phyloP scores from a whole-genome alignment of 495 filamentous ascomycete species.

The Penicillium canescens region DNA sequence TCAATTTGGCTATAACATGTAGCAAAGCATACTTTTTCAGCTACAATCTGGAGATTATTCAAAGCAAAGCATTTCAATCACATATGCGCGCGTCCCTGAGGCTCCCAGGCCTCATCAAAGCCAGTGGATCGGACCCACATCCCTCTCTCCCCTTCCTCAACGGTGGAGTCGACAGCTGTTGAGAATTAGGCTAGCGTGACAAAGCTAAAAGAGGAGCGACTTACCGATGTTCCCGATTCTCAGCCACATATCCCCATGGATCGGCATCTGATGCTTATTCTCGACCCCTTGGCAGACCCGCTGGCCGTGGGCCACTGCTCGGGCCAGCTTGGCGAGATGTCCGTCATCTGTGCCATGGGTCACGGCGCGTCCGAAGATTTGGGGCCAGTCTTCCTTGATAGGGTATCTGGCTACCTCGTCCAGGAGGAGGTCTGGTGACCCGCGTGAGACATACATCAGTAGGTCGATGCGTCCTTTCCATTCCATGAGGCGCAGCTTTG shows the following conservation, averaged over 20 bases:
- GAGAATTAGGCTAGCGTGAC: constrained; percentile 12
- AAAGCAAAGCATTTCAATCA: constrained; percentile 5
- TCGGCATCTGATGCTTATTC: constrained; percentile 39
- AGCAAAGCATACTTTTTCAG: no score
- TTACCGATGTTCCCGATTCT: constrained; percentile 60
- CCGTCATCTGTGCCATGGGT: constrained; percentile 68
- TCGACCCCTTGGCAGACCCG: constrained; percentile 46
- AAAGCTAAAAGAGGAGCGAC: constrained; percentile 65
- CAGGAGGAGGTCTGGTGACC: constrained; percentile 51
- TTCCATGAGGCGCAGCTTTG: constrained; percentile 67
- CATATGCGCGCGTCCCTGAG: constrained; percentile 22
- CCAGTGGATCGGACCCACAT: constrained; percentile 39
- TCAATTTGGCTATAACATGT: background rate
- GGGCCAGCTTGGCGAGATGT: constrained; percentile 70
- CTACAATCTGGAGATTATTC: no score
- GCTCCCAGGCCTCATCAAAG: constrained; percentile 39
- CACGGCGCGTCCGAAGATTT: constrained; percentile 56
- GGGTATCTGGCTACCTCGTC: constrained; percentile 57
- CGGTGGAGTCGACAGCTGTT: constrained; percentile 37
- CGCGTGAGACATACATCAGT: constrained; percentile 63
- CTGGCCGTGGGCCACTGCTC: constrained; percentile 64
- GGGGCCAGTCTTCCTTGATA: constrained; percentile 45
- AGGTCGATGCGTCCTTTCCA: constrained; percentile 75
- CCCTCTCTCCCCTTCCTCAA: constrained; percentile 6
- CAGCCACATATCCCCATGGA: constrained; percentile 71